Conservation (phyloP, 179 eudicot genomes). For the Nepenthes alata region DNA sequence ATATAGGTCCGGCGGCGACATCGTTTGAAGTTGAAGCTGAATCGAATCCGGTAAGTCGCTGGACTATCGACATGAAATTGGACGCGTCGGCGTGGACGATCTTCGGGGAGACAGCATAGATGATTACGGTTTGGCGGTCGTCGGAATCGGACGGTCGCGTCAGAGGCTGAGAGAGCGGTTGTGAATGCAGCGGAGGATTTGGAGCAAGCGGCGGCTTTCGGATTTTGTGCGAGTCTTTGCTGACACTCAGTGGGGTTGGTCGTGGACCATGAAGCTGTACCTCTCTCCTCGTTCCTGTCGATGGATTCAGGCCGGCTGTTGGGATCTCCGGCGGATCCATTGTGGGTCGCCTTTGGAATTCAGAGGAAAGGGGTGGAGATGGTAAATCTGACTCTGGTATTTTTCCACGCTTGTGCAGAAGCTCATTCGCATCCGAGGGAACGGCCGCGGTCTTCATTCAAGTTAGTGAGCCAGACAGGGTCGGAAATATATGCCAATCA, state of each 20-base stretch:
- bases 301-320: slow-evolving; percentile 14
- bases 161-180: slow-evolving; percentile 3
- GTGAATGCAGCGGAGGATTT: slow-evolving; percentile 1
- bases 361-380: no score
- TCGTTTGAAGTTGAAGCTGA: slow-evolving; percentile 7
- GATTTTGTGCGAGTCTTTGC: slow-evolving; percentile 56
- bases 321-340: neutral
- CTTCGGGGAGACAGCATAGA: slow-evolving; percentile 74
- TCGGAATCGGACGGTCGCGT: slow-evolving; percentile 1
- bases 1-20: slow-evolving; percentile 11
- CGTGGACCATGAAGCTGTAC: slow-evolving; percentile 59
- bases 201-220: slow-evolving; percentile 53
- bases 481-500: no score
- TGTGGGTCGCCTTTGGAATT: no score
- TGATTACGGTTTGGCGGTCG: slow-evolving; percentile 49
- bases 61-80: slow-evolving; percentile 63
- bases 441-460: no score
- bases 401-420: no score
- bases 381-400: no score
- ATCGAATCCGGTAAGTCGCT: slow-evolving; percentile 57
- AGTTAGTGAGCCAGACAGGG: no score
- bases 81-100: slow-evolving; percentile 46
- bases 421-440: no score
- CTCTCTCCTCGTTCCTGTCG: slow-evolving; percentile 28
- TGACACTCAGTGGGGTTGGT: slow-evolving; percentile 53